Percentiles rank a stretch among this genome's conserved stretches.
phyloP scores from a whole-genome alignment of 1,139 yeast genomes.

The Kluyveromyces sp. region DNA sequence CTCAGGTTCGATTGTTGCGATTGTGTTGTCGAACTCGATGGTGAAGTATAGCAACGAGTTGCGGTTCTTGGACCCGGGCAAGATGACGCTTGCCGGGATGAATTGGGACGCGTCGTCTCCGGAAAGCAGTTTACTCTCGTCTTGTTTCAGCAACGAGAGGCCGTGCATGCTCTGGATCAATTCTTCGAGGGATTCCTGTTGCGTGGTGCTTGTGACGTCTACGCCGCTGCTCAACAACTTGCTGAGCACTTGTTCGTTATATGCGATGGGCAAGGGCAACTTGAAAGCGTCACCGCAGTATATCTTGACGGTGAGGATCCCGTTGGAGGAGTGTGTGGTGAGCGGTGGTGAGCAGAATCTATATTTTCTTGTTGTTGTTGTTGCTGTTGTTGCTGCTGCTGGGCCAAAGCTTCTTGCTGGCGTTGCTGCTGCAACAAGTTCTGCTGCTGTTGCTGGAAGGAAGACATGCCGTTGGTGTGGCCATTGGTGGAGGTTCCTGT shows the following conservation, averaged over 20 bases:
- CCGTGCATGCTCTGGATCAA: constrained; percentile 23
- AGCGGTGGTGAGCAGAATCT: too few relatives aligned
- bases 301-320: constrained; percentile 27
- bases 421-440: neutral
- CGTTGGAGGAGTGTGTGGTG: constrained; percentile 12
- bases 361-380: neutral
- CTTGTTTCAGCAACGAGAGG: constrained; percentile 24
- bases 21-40: constrained; percentile 73
- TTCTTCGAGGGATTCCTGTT: constrained; percentile 20
- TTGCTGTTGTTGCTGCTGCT: neutral
- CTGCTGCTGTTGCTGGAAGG: neutral
- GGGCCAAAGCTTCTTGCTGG: neutral
- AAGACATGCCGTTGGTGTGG: neutral
- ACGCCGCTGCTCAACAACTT: constrained; percentile 26
- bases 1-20: constrained; percentile 73
- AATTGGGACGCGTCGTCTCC: constrained; percentile 32
- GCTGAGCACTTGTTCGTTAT: constrained; percentile 22
- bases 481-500: neutral
- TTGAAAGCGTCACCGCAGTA: constrained; percentile 26
- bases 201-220: constrained; percentile 6
- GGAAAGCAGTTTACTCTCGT: constrained; percentile 21
- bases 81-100: constrained; percentile 60
- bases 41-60: constrained; percentile 61
- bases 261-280: constrained; percentile 27
- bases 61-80: constrained; percentile 42